phyloP scores from a whole-genome alignment of 805 yeast species.

The Saccharomycopsis synnaedendra region DNA sequence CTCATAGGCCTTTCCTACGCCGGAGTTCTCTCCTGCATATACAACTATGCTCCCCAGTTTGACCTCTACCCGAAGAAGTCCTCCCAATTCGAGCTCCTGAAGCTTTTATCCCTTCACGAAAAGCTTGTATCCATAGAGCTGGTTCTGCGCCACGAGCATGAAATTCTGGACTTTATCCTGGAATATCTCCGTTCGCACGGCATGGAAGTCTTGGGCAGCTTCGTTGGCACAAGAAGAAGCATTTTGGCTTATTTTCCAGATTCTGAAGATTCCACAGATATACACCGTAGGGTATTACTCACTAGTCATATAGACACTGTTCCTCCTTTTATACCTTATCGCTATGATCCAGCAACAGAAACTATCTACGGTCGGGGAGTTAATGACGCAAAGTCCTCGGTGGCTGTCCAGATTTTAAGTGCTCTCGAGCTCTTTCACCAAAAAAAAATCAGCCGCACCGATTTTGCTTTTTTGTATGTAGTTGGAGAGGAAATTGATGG shows the following conservation, averaged over 20 bases:
- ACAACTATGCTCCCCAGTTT: no score
- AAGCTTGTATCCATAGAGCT: no score
- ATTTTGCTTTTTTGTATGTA: slow-evolving; percentile 46
- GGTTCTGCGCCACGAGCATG: slow-evolving; percentile 1
- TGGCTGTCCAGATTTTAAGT: slow-evolving; percentile 50
- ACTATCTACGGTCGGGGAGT: slow-evolving; percentile 56
- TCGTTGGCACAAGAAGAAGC: slow-evolving; percentile 23
- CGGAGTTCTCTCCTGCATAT: no score
- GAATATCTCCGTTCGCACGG: slow-evolving; percentile 27
- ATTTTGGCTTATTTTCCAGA: slow-evolving; percentile 30
- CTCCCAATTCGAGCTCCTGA: no score
- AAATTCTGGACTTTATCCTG: slow-evolving; percentile 26
- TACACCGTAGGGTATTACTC: slow-evolving; percentile 29
- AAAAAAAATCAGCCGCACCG: slow-evolving; percentile 27
- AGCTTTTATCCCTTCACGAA: no score
- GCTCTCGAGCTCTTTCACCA: slow-evolving; percentile 36
- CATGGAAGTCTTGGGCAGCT: slow-evolving; percentile 29
- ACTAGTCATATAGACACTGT: slow-evolving; percentile 47
- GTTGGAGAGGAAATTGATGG: slow-evolving; percentile 69
- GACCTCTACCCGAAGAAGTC: no score
- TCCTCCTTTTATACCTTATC: slow-evolving; percentile 37
- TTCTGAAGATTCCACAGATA: slow-evolving; percentile 21
- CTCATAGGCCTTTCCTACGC: no score
- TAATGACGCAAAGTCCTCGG: slow-evolving; percentile 62
- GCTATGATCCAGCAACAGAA: slow-evolving; percentile 18